A percentile compares a stretch with the other conserved stretches of the same genome.
Evolutionary conservation across 2,329 filamentous ascomycete genomes (phyloP).

Genomic region (Botrytis sinoallii): DNA sequence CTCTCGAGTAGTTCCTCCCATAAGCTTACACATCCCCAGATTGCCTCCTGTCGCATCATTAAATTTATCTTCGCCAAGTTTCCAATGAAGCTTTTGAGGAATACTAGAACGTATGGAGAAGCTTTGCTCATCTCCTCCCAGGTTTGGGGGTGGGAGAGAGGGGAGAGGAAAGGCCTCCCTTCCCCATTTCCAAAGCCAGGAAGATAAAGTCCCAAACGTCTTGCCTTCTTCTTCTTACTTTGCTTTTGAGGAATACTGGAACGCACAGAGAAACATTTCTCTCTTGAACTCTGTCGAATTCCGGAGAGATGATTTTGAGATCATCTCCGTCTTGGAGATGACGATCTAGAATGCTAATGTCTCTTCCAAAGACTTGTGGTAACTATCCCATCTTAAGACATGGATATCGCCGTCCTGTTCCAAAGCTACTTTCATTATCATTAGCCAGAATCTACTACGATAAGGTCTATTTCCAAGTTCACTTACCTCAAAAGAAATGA

Average conservation of each 20-base stretch:
- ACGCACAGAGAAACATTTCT: slow-evolving; percentile 42
- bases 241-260: slow-evolving; percentile 40
- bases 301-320: slow-evolving; percentile 48
- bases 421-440: slow-evolving; percentile 26
- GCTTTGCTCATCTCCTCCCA: too few relatives aligned
- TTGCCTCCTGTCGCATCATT: not conserved
- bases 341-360: slow-evolving; percentile 14
- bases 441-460: slow-evolving; percentile 57
- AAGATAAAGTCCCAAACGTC: slow-evolving; percentile 49
- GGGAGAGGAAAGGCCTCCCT: slow-evolving; percentile 45
- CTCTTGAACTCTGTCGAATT: slow-evolving; percentile 55
- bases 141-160: too few relatives aligned
- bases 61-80: not conserved
- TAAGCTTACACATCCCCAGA: not conserved
- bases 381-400: slow-evolving; percentile 54
- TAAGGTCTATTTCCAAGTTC: slow-evolving; percentile 48
- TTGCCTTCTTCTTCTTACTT: slow-evolving; percentile 46
- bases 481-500: slow-evolving; percentile 59
- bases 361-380: slow-evolving; percentile 52
- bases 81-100: not conserved
- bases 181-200: slow-evolving; percentile 46
- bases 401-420: slow-evolving; percentile 37
- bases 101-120: too few relatives aligned
- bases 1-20: not conserved
- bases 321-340: slow-evolving; percentile 23